Base-by-base conservation (phyloP, 2,329 filamentous ascomycete species). In the Ilyonectria destructans region DNA sequence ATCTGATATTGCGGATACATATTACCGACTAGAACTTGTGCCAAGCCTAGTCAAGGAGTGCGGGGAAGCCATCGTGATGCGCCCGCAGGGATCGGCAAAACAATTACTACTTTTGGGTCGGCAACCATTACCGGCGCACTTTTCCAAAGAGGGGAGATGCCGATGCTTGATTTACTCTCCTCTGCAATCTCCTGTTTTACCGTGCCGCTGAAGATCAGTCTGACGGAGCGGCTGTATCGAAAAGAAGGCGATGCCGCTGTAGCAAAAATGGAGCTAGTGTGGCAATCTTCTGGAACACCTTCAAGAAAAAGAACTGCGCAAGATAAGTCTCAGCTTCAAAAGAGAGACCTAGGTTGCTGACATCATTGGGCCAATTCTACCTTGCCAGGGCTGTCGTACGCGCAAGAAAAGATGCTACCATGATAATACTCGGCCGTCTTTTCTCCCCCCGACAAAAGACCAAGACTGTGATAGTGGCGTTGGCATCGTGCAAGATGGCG, bases 391-490 rank as follows among this genome's bases (percentile, higher is more conserved):
- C 13, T 69, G 67, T 40, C 67, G 67, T 21, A 31, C 55, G 19
- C 67, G 67, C 21, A 69, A 69, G 45, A 69, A 69, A 13, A 45
- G 58, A 46, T 69, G 67, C n/a, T 69, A 63, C 51, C 67, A 69
- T 33, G 33, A 62, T 23, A 46, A 64, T 46, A 37, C 4, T 2
- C 15, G 33, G 2, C 21, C 54, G 15, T 21, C 29, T 6, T 33
- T 9, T 33, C 7, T 33, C 8, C 3, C 31, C 2, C 12, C 31
- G 31, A 33, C 31, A 33, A 33, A 33, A 33, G 31, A 9, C 31
- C 12, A 33, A 9, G 31, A 33, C 12, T 33, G 31, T 12, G 31
- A 33, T 33, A 33, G 31, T 33, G 31, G 31, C 5, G 31, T 33
- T 33, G 31, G 12, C 31, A 4, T 9, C 12, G 31, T 33, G 31